Evolutionary conservation across 352 stramenopile genomes (phyloP).

Genomic region (Globisporangium middletonii): DNA sequence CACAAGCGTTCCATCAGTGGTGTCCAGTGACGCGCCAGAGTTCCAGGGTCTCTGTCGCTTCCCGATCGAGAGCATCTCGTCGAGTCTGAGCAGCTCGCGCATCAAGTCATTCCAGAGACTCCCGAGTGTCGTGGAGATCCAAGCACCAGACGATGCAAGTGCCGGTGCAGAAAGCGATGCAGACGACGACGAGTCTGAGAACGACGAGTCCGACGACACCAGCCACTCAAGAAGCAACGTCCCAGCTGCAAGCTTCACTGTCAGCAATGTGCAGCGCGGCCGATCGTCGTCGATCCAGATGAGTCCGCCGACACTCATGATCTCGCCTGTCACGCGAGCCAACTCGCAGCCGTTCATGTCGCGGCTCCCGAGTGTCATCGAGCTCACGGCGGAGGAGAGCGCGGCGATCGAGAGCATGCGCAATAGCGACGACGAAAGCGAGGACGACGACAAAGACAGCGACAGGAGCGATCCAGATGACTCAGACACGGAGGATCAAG

Average conservation of each 20-base stretch:
- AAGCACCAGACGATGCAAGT: slow-evolving; percentile 10
- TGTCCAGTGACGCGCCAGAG: slow-evolving; percentile 5
- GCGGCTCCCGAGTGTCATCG: slow-evolving; percentile 28
- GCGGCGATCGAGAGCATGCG: not conserved
- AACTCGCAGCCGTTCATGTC: slow-evolving; percentile 23
- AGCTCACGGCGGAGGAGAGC: slow-evolving; percentile 15
- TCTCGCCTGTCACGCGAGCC: slow-evolving; percentile 15
- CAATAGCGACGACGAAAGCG: not conserved
- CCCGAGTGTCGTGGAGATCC: slow-evolving; percentile 14
- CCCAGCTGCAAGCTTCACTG: not conserved
- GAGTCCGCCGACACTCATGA: slow-evolving; percentile 3
- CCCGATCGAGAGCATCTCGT: slow-evolving; percentile 1
- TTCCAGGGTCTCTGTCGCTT: slow-evolving; percentile 4
- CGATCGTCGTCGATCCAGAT: slow-evolving; percentile 23
- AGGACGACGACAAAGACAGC: not conserved
- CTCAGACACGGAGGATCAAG: too few species aligned
- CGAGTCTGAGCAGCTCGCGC: not conserved
- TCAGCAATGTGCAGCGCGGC: not conserved
- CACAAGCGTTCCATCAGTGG: slow-evolving; percentile 20
- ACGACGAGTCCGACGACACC: slow-evolving; percentile 9
- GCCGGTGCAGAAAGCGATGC: slow-evolving; percentile 1
- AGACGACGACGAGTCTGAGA: slow-evolving; percentile 7
- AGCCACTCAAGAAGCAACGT: not conserved
- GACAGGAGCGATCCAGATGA: not conserved
- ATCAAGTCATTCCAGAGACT: slow-evolving; percentile 9